Conservation (phyloP, 305 asterid species). For the Fraxinus velutina region DNA sequence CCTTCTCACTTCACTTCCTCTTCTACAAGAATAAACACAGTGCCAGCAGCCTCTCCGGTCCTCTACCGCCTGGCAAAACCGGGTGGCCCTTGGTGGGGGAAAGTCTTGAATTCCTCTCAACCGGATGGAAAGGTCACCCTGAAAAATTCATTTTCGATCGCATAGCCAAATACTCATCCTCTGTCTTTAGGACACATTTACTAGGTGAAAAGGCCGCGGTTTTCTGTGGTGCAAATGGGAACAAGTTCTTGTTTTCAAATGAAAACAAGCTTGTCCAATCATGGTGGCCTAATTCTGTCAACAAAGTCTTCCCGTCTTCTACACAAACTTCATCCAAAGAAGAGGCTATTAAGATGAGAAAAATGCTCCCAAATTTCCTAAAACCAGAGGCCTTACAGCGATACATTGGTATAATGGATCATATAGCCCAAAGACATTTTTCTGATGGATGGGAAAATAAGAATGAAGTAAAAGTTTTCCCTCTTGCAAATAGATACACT, state of each 20-base stretch:
- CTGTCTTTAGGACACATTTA: constrained; percentile 37
- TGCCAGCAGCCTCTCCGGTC: neutral
- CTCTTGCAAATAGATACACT: constrained; percentile 36
- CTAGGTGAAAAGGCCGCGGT: constrained; percentile 37
- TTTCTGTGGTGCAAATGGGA: constrained; percentile 34
- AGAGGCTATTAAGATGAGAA: constrained; percentile 35
- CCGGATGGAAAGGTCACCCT: constrained; percentile 54
- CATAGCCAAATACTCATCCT: constrained; percentile 42
- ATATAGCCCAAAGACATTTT: constrained; percentile 36
- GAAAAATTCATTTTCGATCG: constrained; percentile 57
- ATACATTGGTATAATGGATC: constrained; percentile 44
- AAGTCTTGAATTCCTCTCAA: constrained; percentile 46
- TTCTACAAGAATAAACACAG: constrained; percentile 27
- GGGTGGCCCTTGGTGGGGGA: constrained; percentile 44
- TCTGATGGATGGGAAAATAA: constrained; percentile 35
- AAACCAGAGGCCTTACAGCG: constrained; percentile 45
- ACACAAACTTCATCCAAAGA: constrained; percentile 32
- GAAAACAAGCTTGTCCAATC: constrained; percentile 46
- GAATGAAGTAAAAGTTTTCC: constrained; percentile 27
- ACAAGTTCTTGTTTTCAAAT: constrained; percentile 40
- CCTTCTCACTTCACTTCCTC: constrained; percentile 32
- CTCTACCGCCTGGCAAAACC: constrained; percentile 31
- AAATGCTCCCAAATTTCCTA: constrained; percentile 40
- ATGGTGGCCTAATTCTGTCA: constrained; percentile 38
- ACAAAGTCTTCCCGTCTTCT: constrained; percentile 43